These are phyloP conservation scores for Venturia effusa DNA, from an alignment of 2,329 filamentous ascomycete genomes.

Conservation along the genomic window DNA sequence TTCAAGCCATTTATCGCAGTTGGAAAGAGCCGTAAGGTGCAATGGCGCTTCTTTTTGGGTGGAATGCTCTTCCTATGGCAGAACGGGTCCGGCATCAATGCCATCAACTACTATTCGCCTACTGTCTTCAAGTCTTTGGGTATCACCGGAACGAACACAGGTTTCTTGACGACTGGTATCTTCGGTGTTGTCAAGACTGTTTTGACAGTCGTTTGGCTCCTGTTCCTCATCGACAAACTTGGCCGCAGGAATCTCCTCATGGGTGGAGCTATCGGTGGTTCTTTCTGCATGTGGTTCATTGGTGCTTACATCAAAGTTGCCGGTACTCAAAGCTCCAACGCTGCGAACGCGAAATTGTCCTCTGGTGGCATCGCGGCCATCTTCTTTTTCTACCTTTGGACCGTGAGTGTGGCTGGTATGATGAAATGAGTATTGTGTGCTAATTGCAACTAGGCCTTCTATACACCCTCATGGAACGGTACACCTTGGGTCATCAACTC, in stretches of 20 bases:
- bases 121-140: conserved; percentile 59
- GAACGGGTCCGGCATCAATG: conserved; percentile 67
- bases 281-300: conserved; percentile 54
- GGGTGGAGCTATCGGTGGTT: conserved; percentile 52
- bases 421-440: no score
- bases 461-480: conserved; percentile 59
- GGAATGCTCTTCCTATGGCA: conserved; percentile 69
- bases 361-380: conserved; percentile 49
- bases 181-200: conserved; percentile 68
- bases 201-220: conserved; percentile 57
- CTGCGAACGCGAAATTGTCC: conserved; percentile 24
- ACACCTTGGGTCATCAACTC: conserved; percentile 65
- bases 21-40: conserved; percentile 45
- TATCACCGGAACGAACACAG: conserved; percentile 46
- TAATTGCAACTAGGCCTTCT: no score
- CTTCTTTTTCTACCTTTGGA: conserved; percentile 68
- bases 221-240: conserved; percentile 56
- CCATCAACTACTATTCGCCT: conserved; percentile 50
- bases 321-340: conserved; percentile 25
- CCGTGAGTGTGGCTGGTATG: no score
- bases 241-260: conserved; percentile 55
- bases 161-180: conserved; percentile 59
- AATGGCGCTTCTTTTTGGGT: conserved; percentile 64
- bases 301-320: conserved; percentile 48
- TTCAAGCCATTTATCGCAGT: conserved; percentile 58